Evolutionary conservation across 179 eudicot species (phyloP).

Genomic region (Actinidia arguta): DNA sequence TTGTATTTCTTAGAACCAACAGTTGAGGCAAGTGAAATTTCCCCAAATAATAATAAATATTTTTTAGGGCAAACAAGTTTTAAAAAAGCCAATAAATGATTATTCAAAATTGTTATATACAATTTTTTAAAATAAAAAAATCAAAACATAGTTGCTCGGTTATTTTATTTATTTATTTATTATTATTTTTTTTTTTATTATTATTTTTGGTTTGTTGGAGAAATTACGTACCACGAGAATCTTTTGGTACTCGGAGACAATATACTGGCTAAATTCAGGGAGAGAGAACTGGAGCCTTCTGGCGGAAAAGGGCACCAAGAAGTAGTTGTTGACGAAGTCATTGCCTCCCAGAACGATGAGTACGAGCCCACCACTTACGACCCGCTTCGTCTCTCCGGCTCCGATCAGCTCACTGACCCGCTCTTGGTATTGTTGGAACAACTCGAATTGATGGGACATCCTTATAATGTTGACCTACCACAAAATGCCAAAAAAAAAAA

Average conservation of each 20-base stretch:
- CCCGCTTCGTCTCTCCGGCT: slow-evolving; percentile 13
- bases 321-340: slow-evolving; percentile 60
- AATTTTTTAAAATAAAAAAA: too few species aligned
- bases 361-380: slow-evolving; percentile 40
- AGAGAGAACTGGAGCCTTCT: slow-evolving; percentile 39
- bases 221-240: slow-evolving; percentile 35
- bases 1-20: too few species aligned
- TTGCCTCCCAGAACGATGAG: slow-evolving; percentile 51
- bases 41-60: too few species aligned
- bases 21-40: too few species aligned
- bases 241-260: slow-evolving; percentile 46
- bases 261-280: slow-evolving; percentile 26
- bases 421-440: slow-evolving; percentile 38
- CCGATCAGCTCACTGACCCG: slow-evolving; percentile 40
- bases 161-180: too few species aligned
- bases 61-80: too few species aligned
- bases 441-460: slow-evolving; percentile 33
- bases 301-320: slow-evolving; percentile 32
- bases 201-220: too few species aligned
- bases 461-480: slow-evolving; percentile 43
- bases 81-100: too few species aligned
- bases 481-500: background rate
- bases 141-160: too few species aligned
- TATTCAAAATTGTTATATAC: too few species aligned
- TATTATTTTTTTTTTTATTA: too few species aligned